Base-by-base conservation (phyloP, 2,329 filamentous ascomycete genomes). In the Stachybotrys echinatus region DNA sequence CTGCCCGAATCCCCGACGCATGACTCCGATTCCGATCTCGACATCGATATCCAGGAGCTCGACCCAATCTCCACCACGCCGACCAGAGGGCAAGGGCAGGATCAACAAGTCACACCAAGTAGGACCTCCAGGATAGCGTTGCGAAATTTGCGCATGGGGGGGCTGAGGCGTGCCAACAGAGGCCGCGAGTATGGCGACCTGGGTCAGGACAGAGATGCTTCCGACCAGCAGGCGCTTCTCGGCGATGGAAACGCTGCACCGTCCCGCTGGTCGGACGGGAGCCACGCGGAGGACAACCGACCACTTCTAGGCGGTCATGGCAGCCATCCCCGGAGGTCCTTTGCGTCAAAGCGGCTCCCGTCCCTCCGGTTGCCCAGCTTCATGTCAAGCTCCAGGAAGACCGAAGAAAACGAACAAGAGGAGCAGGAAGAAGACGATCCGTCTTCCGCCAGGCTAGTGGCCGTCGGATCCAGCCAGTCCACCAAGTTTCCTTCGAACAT, bases 401-500 rank as follows among this genome's bases (percentile, higher is more conserved):
- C 53, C 38, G 67, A 67, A 38, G 59, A 58, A 34, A 68, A 71
- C n/a, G 73, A 74, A 17, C 63, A 67, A 10, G 77, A 77, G 22
- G 74, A 76, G 44, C 72, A 78, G 44, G 71, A 74, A 48, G 76
- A 83, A 6, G 75, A 83, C 53, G 82, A 85, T 60, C 81, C 87
- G 5, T 84, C 84, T 6, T 78, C 89, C 1, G 88, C 89, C 23
- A 83, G 92, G 49, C 81, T 81, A 47, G 80, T 96, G 23, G 75
- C 83, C 3, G 88, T 96, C 48, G 92, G 90, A 51, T 84, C 86
- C 45, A 64, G 73, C 23, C 92, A 95, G 63, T 68, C 82, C 23
- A 76, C 84, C 46, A 84, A 87, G 57, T 97, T 92, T 66, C 92
- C 94, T 10, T 83, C 88, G 8, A 99, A 99, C 68, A 81, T 90